phyloP scores from a whole-genome alignment of 116 monocot species.

The Papilionanthe hybrid region DNA sequence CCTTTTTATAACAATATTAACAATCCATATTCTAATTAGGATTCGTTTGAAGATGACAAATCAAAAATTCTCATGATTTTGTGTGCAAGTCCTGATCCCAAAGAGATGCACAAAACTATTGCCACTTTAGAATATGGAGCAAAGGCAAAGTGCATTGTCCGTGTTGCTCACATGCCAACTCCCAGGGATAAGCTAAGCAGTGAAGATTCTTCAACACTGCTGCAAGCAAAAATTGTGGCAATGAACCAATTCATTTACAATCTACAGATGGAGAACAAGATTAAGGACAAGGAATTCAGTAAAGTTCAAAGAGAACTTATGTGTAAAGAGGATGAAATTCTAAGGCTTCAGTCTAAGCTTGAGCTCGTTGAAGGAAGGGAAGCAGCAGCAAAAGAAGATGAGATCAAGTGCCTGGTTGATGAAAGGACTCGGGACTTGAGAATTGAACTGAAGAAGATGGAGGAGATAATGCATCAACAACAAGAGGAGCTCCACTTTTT shows the following conservation, averaged over 20 bases:
- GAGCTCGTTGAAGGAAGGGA: conserved; percentile 34
- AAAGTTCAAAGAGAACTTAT: conserved; percentile 44
- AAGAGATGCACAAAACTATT: conserved; percentile 87
- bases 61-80: conserved; percentile 97
- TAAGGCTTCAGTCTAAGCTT: conserved; percentile 30
- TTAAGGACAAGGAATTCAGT: conserved; percentile 57
- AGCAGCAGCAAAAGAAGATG: conserved; percentile 34
- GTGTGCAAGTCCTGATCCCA: conserved; percentile 92
- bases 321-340: conserved; percentile 56
- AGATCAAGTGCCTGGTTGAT: conserved; percentile 43
- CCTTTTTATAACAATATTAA: neutral
- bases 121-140: conserved; percentile 95
- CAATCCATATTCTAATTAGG: conserved; percentile 30
- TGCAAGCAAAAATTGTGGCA: conserved; percentile 67
- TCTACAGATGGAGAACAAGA: conserved; percentile 68
- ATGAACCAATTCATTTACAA: conserved; percentile 95
- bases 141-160: conserved; percentile 94
- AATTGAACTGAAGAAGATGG: conserved; percentile 55
- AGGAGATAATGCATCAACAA: conserved; percentile 51
- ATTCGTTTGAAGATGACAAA: conserved; percentile 92
- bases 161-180: conserved; percentile 63
- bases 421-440: conserved; percentile 43
- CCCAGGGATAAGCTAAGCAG: conserved; percentile 34
- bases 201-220: conserved; percentile 32
- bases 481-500: conserved; percentile 55